Base-by-base conservation (phyloP, 495 filamentous ascomycete species). In the Trichoderma virens region DNA sequence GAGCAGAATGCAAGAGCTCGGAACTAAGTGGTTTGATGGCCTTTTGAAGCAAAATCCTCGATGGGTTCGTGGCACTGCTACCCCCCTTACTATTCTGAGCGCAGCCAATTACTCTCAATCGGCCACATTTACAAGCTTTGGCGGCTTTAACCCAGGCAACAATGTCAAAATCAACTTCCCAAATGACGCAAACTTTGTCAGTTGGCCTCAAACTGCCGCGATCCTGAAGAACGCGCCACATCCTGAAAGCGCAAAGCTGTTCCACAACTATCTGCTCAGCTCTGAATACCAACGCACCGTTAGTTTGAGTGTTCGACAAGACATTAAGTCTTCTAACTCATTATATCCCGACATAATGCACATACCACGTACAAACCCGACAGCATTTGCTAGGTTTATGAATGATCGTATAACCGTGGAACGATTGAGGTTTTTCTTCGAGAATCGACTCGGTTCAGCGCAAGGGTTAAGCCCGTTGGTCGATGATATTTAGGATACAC, bases 11-110 rank as follows among this genome's bases (percentile, higher is more conserved):
- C 39, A 67, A 30, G 68, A 74, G 56, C 72, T 71, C 41, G 74
- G 74, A 27, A 71, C 66, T 62, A 54, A 65, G n/a, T 77, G 74
- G 74, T 75, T 77, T 64, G 70, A 76, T 25, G 59, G 64, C 25
- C 68, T 77, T n/a, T 64, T 71, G 16, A 25, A 27, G 16, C 74
- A 77, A 67, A 70, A 76, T 54, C 68, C 73, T 27, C 60, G 65
- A 39, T 77, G 74, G 74, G 74, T 77, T 11, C 74, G 75, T 3
- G 74, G 74, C 1, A 71, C 68, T 20, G 67, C 64, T 20, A 77
- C 75, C 30, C 71, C 75, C 8, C 45, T 47, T 34, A 66, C 69
- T 5, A 20, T 76, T 32, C 63, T 66, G 18, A 47, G 43, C n/a
- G 43, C 3, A 47, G 43, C 43, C 43, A 47, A 47, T 20, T 47